phyloP scores from a whole-genome alignment of 306 rosid genomes.

The Cicer judaicum region DNA sequence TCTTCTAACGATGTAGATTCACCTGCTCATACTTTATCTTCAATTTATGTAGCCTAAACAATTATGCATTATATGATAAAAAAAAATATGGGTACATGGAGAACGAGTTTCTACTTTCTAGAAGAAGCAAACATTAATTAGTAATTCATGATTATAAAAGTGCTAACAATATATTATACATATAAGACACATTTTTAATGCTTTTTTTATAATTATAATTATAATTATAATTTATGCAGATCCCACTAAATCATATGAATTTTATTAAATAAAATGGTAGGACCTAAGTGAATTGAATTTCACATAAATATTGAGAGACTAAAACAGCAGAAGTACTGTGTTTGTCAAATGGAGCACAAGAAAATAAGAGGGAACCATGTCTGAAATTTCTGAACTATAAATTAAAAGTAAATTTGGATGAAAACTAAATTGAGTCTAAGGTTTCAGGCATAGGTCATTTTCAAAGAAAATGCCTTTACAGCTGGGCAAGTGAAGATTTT shows the following conservation, averaged over 20 bases:
- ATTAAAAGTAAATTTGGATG: slow-evolving; percentile 44
- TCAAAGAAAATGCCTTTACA: slow-evolving; percentile 48
- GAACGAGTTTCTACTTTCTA: slow-evolving; percentile 31
- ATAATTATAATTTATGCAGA: neutral
- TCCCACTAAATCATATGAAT: neutral
- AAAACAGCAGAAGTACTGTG: slow-evolving; percentile 32
- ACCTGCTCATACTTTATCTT: slow-evolving; percentile 31
- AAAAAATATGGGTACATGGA: neutral
- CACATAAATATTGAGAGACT: slow-evolving; percentile 29
- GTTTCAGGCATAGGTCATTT: slow-evolving; percentile 50
- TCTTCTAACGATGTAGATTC: slow-evolving; percentile 32
- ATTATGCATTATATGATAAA: slow-evolving; percentile 32
- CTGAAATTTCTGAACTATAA: slow-evolving; percentile 38
- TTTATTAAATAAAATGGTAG: no score
- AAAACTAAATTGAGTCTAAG: slow-evolving; percentile 42
- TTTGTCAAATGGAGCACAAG: slow-evolving; percentile 35
- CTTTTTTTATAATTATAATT: neutral
- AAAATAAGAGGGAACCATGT: slow-evolving; percentile 34
- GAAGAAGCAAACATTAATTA: neutral
- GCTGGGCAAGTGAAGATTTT: slow-evolving; percentile 42
- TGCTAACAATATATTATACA: no score
- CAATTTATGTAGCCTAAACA: slow-evolving; percentile 16
- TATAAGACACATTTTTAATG: neutral
- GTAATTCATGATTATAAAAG: no score
- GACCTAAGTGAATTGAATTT: no score